Percentiles rank a stretch among this genome's conserved stretches.
phyloP scores from a whole-genome alignment of 2,329 filamentous ascomycete genomes.

The Neoascochyta sp. region DNA sequence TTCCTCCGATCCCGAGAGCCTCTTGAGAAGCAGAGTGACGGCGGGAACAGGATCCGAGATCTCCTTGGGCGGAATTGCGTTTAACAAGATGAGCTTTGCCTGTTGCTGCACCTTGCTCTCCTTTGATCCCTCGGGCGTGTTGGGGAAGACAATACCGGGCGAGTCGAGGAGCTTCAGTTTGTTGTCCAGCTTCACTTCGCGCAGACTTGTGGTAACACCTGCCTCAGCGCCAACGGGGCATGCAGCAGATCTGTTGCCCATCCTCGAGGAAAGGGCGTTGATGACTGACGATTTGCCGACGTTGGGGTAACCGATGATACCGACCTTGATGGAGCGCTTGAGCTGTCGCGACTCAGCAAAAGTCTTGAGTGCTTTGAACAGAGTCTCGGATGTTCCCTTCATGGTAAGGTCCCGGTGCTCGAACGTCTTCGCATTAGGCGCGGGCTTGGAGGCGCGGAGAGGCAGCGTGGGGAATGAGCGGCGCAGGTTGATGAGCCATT shows the following conservation, averaged over 20 bases:
- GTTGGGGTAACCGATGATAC: conserved; percentile 93
- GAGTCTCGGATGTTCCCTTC: conserved; percentile 76
- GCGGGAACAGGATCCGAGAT: conserved; percentile 90
- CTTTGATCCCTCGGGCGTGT: conserved; percentile 47
- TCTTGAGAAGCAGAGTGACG: conserved; percentile 76
- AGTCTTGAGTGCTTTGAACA: conserved; percentile 86
- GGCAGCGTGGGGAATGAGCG: conserved; percentile 89
- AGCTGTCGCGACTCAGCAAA: conserved; percentile 79
- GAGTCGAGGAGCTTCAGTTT: conserved; percentile 92
- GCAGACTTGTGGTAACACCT: conserved; percentile 83
- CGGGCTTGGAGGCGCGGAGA: conserved; percentile 76
- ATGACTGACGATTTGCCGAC: conserved; percentile 96
- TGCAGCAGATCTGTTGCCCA: conserved; percentile 65
- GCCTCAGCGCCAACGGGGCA: conserved; percentile 90
- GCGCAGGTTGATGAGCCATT: conserved; percentile 79
- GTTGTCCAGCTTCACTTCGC: conserved; percentile 89
- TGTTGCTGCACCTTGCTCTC: conserved; percentile 63
- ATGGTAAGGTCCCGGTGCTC: conserved; percentile 87
- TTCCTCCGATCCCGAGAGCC: conserved; percentile 68
- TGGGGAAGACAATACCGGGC: conserved; percentile 90
- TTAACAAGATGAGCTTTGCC: conserved; percentile 81
- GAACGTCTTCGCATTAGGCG: conserved; percentile 83
- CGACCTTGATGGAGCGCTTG: conserved; percentile 85
- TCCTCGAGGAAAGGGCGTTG: conserved; percentile 78
- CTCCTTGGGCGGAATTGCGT: conserved; percentile 88